These are phyloP conservation scores for Kregervanrija fluxuum DNA, from an alignment of 805 yeast species.

Conservation along the genomic window DNA sequence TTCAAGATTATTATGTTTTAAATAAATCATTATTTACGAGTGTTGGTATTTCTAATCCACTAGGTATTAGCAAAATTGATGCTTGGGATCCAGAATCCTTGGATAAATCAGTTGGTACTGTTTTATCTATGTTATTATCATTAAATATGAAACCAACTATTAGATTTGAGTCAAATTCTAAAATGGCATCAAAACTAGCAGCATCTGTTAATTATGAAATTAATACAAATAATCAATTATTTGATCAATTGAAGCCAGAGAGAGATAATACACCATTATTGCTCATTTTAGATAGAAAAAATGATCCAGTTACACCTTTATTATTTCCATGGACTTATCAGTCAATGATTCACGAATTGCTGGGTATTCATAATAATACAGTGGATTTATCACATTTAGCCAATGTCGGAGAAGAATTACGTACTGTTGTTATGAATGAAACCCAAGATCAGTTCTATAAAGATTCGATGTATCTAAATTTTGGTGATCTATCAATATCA, in stretches of 20 bases:
- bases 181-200: slow-evolving; percentile 59
- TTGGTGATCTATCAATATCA: slow-evolving; percentile 89
- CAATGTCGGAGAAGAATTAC: slow-evolving; percentile 48
- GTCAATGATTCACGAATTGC: slow-evolving; percentile 90
- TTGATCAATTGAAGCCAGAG: slow-evolving; percentile 50
- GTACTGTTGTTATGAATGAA: slow-evolving; percentile 57
- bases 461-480: slow-evolving; percentile 80
- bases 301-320: slow-evolving; percentile 91
- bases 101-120: slow-evolving; percentile 32
- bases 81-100: slow-evolving; percentile 42
- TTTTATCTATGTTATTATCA: slow-evolving; percentile 58
- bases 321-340: slow-evolving; percentile 97
- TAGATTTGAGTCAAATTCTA: slow-evolving; percentile 67
- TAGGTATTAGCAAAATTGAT: slow-evolving; percentile 23
- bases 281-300: slow-evolving; percentile 71
- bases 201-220: slow-evolving; percentile 55
- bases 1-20: slow-evolving; percentile 73
- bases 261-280: slow-evolving; percentile 66
- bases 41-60: slow-evolving; percentile 19
- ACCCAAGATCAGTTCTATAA: slow-evolving; percentile 71
- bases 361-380: slow-evolving; percentile 76
- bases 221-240: slow-evolving; percentile 49
- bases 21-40: slow-evolving; percentile 54
- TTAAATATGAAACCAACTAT: slow-evolving; percentile 73
- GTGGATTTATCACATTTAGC: slow-evolving; percentile 58